A percentile compares a stretch with the other conserved stretches of the same genome.
Evolutionary conservation across 768 basidiomycete genomes (phyloP).

Genomic region (Dictyophora rubrovolvata): DNA sequence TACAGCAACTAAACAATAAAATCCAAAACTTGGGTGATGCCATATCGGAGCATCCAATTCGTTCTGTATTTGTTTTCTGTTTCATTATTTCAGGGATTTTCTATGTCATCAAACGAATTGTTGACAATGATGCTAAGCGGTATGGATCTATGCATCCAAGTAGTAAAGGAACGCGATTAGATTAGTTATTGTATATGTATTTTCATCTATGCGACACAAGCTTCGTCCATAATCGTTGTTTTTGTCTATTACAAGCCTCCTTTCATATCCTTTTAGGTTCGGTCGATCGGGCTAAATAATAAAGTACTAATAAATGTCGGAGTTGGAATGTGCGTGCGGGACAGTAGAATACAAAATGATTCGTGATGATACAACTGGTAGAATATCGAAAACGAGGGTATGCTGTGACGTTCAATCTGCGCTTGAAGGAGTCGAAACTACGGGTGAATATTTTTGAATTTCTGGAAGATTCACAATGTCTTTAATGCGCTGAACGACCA

Average conservation of each 20-base stretch:
- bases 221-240: background rate
- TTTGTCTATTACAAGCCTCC: background rate
- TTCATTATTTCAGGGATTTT: background rate
- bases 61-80: background rate
- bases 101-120: background rate
- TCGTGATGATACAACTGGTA: background rate
- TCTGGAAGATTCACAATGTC: background rate
- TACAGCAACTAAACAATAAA: background rate
- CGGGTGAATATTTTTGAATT: background rate
- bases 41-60: background rate
- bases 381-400: background rate
- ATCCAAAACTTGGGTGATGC: background rate
- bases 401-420: background rate
- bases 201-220: background rate
- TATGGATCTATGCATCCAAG: background rate
- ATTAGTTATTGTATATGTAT: background rate
- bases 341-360: background rate
- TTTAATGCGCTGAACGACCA: constrained; percentile 2
- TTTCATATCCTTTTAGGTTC: background rate
- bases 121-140: constrained; percentile 1
- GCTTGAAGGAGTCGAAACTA: background rate
- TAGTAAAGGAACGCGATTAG: constrained; percentile 1
- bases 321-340: background rate
- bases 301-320: background rate
- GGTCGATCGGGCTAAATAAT: background rate